These are phyloP conservation scores for Coemansia sp. DNA, from an alignment of 192 early-diverging fungal genomes.

Conservation along the genomic window DNA sequence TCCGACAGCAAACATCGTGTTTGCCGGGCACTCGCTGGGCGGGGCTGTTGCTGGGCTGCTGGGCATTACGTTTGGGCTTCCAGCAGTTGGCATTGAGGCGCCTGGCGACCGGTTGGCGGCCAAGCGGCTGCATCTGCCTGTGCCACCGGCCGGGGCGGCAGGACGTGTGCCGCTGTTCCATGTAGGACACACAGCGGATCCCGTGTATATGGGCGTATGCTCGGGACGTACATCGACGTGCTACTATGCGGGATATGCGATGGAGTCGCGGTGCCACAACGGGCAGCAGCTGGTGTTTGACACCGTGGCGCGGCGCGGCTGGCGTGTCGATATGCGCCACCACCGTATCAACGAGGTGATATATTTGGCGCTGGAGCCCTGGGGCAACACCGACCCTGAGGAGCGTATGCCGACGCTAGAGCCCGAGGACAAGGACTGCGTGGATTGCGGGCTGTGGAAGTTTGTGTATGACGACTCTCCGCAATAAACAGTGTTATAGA, in stretches of 20 bases:
- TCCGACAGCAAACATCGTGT: slow-evolving; percentile 69
- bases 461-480: slow-evolving; percentile 58
- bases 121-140: slow-evolving; percentile 73
- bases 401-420: slow-evolving; percentile 36
- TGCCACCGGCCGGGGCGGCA: slow-evolving; percentile 55
- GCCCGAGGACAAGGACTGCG: slow-evolving; percentile 59
- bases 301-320: slow-evolving; percentile 61
- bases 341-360: slow-evolving; percentile 83
- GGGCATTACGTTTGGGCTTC: slow-evolving; percentile 81
- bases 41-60: slow-evolving; percentile 73
- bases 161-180: slow-evolving; percentile 83
- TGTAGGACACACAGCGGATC: slow-evolving; percentile 87
- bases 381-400: slow-evolving; percentile 40
- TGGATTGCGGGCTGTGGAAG: slow-evolving; percentile 79
- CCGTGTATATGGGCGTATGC: slow-evolving; percentile 87
- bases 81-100: slow-evolving; percentile 78
- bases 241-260: slow-evolving; percentile 71
- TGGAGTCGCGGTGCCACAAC: slow-evolving; percentile 83
- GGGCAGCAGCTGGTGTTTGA: slow-evolving; percentile 72
- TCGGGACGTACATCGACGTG: slow-evolving; percentile 62
- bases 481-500: slow-evolving; percentile 15
- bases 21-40: slow-evolving; percentile 88
- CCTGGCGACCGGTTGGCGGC: slow-evolving; percentile 84
- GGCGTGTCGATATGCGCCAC: slow-evolving; percentile 71
- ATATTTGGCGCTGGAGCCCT: slow-evolving; percentile 57